These are phyloP conservation scores for Neurospora sp. DNA, from an alignment of 495 filamentous ascomycete species.

Conservation along the genomic window DNA sequence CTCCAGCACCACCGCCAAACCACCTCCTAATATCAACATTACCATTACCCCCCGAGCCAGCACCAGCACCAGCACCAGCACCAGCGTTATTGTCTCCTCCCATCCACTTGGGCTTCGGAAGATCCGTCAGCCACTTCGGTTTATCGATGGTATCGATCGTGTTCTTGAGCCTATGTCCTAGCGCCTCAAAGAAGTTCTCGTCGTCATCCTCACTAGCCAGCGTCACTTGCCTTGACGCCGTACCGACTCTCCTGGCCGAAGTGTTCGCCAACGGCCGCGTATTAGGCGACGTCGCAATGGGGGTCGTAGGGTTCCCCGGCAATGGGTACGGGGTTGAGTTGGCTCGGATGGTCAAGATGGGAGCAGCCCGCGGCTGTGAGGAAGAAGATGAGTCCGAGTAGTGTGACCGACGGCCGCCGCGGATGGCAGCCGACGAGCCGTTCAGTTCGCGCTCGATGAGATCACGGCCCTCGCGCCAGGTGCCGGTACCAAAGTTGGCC, in stretches of 20 bases:
- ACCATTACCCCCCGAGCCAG: conserved; percentile 13
- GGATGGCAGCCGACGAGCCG: conserved; percentile 36
- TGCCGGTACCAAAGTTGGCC: conserved; percentile 60
- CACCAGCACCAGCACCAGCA: conserved; percentile 4
- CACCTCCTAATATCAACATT: conserved; percentile 31
- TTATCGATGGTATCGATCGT: conserved; percentile 79
- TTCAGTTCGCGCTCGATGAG: conserved; percentile 84
- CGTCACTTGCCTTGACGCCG: conserved; percentile 3
- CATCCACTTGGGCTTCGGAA: conserved; percentile 78
- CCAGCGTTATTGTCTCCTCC: conserved; percentile 39
- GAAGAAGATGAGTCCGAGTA: background rate
- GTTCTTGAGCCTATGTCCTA: conserved; percentile 79
- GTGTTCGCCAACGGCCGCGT: conserved; percentile 25
- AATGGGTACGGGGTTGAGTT: conserved; percentile 2
- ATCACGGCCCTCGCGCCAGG: conserved; percentile 89
- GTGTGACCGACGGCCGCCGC: conserved; percentile 11
- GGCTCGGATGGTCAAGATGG: conserved; percentile 28
- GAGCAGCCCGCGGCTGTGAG: conserved; percentile 17
- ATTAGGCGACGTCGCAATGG: conserved; percentile 33
- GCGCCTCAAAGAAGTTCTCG: conserved; percentile 69
- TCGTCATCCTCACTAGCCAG: conserved; percentile 50
- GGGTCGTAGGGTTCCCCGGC: conserved; percentile 22
- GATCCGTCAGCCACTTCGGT: conserved; percentile 67
- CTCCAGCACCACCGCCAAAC: conserved; percentile 30
- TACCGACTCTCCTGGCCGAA: conserved; percentile 19